Evolutionary conservation across 805 yeast species (phyloP).

Genomic region (Yarrowia sp.): DNA sequence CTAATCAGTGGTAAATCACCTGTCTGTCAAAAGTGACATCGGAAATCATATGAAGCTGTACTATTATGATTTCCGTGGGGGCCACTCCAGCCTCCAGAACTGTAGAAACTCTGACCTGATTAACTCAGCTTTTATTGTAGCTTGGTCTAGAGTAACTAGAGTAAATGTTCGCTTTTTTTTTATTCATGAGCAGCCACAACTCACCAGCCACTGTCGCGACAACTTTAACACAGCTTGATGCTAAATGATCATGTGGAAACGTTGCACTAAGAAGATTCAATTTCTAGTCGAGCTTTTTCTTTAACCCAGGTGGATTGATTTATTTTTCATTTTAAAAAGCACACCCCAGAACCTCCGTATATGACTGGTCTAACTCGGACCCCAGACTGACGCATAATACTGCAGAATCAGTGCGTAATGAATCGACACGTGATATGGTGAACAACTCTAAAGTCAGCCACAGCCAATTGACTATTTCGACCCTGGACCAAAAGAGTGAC

Average conservation of each 20-base stretch:
- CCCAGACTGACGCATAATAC: not conserved
- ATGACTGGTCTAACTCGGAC: not conserved
- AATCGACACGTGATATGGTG: constrained; percentile 18
- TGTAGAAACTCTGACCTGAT: not conserved
- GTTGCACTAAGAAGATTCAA: not conserved
- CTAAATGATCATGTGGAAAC: not conserved
- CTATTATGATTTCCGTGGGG: not conserved
- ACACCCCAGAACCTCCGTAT: too few species aligned
- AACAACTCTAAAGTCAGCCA: constrained; percentile 19
- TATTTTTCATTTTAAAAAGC: too few species aligned
- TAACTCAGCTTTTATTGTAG: not conserved
- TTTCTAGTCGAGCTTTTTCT: too few species aligned
- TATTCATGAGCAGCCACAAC: not conserved
- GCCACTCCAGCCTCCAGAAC: not conserved
- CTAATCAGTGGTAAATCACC: not conserved
- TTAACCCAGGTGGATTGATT: too few species aligned
- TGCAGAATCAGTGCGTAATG: constrained; percentile 5
- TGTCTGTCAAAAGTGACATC: not conserved
- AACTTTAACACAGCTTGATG: not conserved
- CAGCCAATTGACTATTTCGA: not conserved
- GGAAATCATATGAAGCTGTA: not conserved
- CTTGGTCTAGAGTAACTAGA: too few species aligned
- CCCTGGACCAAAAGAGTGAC: not conserved
- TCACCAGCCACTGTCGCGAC: not conserved
- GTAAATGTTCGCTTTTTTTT: too few species aligned